Evolutionary conservation across 352 stramenopile genomes (phyloP).

Genomic region (Phytopythium boreale): DNA sequence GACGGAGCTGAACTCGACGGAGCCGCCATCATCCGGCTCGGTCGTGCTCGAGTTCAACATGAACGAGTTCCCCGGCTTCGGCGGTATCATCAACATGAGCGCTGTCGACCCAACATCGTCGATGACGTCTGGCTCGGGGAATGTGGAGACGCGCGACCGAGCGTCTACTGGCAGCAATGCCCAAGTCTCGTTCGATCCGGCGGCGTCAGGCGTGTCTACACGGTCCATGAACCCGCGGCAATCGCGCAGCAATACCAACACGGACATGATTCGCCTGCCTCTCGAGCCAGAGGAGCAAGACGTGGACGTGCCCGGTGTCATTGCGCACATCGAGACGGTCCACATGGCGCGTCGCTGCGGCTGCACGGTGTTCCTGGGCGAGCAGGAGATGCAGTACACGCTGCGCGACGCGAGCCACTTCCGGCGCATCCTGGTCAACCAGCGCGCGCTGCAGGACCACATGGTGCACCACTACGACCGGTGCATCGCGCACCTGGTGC

Average conservation of each 20-base stretch:
- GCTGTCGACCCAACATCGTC: neutral
- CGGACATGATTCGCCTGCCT: constrained; percentile 34
- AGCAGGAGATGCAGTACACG: constrained; percentile 72
- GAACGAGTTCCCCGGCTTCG: constrained; percentile 1
- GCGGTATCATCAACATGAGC: constrained; percentile 1
- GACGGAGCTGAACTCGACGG: neutral
- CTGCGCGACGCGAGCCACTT: constrained; percentile 66
- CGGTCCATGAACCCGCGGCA: neutral
- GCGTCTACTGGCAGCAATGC: neutral
- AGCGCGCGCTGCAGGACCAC: constrained; percentile 61
- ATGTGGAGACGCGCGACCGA: neutral
- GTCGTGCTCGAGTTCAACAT: neutral
- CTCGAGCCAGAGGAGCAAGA: constrained; percentile 47
- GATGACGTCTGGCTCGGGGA: neutral
- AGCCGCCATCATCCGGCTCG: constrained; percentile 1
- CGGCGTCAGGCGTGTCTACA: neutral
- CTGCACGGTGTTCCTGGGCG: constrained; percentile 60
- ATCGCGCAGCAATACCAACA: constrained; percentile 27
- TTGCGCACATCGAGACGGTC: constrained; percentile 66
- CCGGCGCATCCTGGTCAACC: constrained; percentile 61
- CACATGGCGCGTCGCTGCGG: constrained; percentile 51
- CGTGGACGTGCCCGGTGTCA: constrained; percentile 66
- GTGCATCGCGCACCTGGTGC: constrained; percentile 54
- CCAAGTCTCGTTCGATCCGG: neutral
- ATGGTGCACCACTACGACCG: constrained; percentile 85